A percentile compares a stretch with the other conserved stretches of the same genome.
Conservation (phyloP, 1,284 basidiomycete species). For the Ganoderma sp. region DNA sequence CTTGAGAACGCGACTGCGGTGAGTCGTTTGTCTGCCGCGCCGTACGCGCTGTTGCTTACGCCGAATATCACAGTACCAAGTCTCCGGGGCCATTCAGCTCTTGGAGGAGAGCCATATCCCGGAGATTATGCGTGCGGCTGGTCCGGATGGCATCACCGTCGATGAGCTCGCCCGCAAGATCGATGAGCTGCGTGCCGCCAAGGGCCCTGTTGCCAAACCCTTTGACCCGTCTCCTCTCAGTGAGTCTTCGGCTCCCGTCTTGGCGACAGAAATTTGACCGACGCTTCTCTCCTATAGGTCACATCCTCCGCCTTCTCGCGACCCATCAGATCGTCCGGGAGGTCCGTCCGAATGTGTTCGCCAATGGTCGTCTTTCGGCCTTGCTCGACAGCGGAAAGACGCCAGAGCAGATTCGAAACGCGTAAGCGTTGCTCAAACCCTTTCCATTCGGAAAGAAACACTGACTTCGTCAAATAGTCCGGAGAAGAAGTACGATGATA, state of each 20-base stretch:
- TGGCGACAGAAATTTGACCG: neutral
- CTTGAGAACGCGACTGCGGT: constrained; percentile 70
- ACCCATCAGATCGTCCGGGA: constrained; percentile 39
- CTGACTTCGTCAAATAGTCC: constrained; percentile 44
- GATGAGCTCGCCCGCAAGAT: constrained; percentile 49
- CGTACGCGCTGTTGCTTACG: neutral
- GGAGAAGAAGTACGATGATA: constrained; percentile 62
- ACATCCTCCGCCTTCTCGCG: constrained; percentile 38
- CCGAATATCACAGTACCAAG: constrained; percentile 55
- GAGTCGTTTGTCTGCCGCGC: constrained; percentile 34
- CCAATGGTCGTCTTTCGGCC: constrained; percentile 39
- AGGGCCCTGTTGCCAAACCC: constrained; percentile 38
- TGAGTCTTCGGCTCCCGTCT: neutral
- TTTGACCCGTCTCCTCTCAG: neutral
- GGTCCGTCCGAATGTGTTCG: constrained; percentile 39
- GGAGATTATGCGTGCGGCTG: constrained; percentile 68
- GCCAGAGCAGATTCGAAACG: constrained; percentile 29
- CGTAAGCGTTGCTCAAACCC: constrained; percentile 30
- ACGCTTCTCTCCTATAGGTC: constrained; percentile 23
- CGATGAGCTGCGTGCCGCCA: constrained; percentile 1
- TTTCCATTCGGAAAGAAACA: neutral
- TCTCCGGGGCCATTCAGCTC: constrained; percentile 69
- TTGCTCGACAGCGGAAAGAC: constrained; percentile 40
- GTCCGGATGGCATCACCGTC: constrained; percentile 61
- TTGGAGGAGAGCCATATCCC: constrained; percentile 67